Evolutionary conservation across 2,329 filamentous ascomycete species (phyloP).

Genomic region (Cercospora sojina): DNA sequence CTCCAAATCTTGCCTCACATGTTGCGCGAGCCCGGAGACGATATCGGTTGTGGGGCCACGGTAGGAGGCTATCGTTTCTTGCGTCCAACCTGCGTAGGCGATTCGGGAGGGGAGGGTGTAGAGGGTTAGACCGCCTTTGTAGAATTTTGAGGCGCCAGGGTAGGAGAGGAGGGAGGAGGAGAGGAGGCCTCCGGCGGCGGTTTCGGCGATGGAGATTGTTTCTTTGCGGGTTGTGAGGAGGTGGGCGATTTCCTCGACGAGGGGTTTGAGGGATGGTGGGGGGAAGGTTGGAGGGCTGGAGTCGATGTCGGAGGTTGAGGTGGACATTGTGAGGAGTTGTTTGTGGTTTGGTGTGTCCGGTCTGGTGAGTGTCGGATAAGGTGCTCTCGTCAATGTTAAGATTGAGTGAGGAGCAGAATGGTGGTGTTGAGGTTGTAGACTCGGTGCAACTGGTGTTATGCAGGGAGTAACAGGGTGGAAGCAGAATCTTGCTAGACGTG

Average conservation of each 20-base stretch:
- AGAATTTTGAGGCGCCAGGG: constrained; percentile 59
- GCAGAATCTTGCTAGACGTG: background rate
- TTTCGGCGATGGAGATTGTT: constrained; percentile 62
- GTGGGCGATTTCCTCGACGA: constrained; percentile 52
- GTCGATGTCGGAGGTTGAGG: constrained; percentile 8
- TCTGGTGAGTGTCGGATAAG: background rate
- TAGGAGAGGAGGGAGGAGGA: constrained; percentile 58
- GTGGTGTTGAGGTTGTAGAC: background rate
- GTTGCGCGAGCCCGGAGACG: constrained; percentile 56
- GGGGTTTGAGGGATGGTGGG: constrained; percentile 6
- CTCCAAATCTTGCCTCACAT: constrained; percentile 55
- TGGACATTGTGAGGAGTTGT: constrained; percentile 9
- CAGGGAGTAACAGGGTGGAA: background rate
- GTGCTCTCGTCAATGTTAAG: background rate
- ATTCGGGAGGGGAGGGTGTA: constrained; percentile 60
- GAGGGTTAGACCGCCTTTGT: constrained; percentile 62
- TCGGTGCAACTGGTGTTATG: background rate
- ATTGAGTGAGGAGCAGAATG: background rate
- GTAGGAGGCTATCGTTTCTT: constrained; percentile 53
- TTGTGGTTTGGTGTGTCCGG: background rate
- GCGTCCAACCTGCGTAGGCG: constrained; percentile 61
- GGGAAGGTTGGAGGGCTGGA: background rate
- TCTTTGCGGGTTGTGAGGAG: constrained; percentile 57
- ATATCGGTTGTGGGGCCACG: constrained; percentile 60
- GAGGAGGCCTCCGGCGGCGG: constrained; percentile 63